These are phyloP conservation scores for Annulohypoxylon moriforme DNA, from an alignment of 495 filamentous ascomycete species.

Conservation along the genomic window DNA sequence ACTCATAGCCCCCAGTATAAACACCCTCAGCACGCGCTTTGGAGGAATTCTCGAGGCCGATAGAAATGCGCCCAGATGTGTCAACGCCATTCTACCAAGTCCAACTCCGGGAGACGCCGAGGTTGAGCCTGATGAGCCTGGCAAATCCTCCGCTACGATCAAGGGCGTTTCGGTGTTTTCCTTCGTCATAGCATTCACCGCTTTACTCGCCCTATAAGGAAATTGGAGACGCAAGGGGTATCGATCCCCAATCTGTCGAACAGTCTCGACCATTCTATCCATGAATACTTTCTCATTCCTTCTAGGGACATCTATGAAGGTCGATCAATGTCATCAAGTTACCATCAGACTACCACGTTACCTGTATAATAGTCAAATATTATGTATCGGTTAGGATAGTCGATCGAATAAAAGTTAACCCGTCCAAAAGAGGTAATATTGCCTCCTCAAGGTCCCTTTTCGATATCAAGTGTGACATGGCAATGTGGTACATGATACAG, in stretches of 20 bases:
- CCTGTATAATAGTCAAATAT: slow-evolving; percentile 22
- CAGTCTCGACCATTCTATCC: neutral
- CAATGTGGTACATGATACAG: slow-evolving; percentile 7
- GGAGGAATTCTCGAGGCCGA: neutral
- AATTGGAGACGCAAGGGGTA: neutral
- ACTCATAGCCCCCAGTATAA: neutral
- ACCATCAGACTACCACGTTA: neutral
- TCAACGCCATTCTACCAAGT: slow-evolving; percentile 23
- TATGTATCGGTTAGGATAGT: neutral
- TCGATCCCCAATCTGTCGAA: neutral
- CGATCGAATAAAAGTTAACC: slow-evolving; percentile 4
- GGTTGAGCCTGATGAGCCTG: neutral
- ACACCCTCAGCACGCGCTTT: neutral
- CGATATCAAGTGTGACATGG: neutral
- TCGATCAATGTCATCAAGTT: neutral
- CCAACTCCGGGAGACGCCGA: neutral
- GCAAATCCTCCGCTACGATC: neutral
- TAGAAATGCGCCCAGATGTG: slow-evolving; percentile 9
- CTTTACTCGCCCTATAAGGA: neutral
- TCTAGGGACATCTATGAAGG: neutral
- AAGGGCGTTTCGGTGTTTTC: neutral
- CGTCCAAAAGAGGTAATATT: neutral
- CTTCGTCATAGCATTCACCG: slow-evolving; percentile 11
- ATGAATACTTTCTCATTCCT: neutral
- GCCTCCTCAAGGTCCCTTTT: neutral